phyloP scores from a whole-genome alignment of 1,139 yeast species.

The Taphrina pruni region DNA sequence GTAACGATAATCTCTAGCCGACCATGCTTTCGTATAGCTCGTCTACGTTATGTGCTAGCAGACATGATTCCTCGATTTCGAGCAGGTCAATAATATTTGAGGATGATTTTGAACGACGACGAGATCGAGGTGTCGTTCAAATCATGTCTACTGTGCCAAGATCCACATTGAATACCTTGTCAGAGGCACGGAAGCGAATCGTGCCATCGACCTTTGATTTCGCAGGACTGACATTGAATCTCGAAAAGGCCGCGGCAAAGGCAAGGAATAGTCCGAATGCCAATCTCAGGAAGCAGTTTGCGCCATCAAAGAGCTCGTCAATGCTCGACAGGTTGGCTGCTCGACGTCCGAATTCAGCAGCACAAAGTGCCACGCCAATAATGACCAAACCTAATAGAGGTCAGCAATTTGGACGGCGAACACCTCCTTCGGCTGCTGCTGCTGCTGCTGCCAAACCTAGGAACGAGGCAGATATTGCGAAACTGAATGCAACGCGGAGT shows the following conservation, averaged over 20 bases:
- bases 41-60: neutral
- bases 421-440: neutral
- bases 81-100: too few relatives aligned
- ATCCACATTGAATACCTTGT: conserved; percentile 18
- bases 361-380: neutral
- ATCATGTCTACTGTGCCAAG: conserved; percentile 1
- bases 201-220: conserved; percentile 21
- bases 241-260: conserved; percentile 25
- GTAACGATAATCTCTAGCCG: neutral
- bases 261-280: conserved; percentile 6
- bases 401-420: neutral
- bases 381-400: neutral
- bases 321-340: conserved; percentile 25
- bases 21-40: neutral
- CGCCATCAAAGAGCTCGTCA: conserved; percentile 2
- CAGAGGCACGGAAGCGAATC: neutral
- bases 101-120: too few relatives aligned
- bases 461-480: neutral
- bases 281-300: neutral
- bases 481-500: conserved; percentile 8
- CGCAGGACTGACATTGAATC: conserved; percentile 17
- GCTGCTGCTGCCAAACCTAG: neutral
- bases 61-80: neutral
- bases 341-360: conserved; percentile 2
- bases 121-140: too few relatives aligned